Conservation (phyloP, 2,329 filamentous ascomycete genomes). For the Aspergillus sclerotialis region DNA sequence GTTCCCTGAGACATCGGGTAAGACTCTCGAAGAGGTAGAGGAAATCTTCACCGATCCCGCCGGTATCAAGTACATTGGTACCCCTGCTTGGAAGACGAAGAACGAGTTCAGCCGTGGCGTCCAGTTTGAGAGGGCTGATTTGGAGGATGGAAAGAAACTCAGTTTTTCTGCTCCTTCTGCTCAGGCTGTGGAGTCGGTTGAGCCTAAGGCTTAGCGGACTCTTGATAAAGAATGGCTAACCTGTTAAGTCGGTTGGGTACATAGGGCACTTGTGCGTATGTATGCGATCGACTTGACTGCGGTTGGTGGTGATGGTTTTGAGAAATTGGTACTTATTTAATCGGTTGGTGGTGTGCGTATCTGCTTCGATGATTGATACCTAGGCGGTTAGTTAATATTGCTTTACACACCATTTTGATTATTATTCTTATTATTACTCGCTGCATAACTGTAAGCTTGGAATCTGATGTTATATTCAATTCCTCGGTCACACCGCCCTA, state of each 20-base stretch:
- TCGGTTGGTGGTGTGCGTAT: not conserved
- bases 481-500: no score
- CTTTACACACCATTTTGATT: no score
- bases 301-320: not conserved
- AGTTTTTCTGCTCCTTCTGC: no score
- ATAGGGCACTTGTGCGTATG: not conserved
- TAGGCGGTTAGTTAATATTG: no score
- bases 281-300: slow-evolving; percentile 1
- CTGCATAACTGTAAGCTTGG: no score
- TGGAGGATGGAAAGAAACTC: slow-evolving; percentile 22
- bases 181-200: no score
- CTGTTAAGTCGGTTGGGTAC: no score
- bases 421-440: no score
- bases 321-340: not conserved
- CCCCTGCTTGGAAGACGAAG: slow-evolving; percentile 31
- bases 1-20: slow-evolving; percentile 64
- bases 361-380: no score
- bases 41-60: slow-evolving; percentile 53
- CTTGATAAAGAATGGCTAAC: no score
- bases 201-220: no score
- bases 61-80: slow-evolving; percentile 30
- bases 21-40: slow-evolving; percentile 70
- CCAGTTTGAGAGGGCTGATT: slow-evolving; percentile 22
- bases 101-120: slow-evolving; percentile 22
- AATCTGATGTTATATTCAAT: no score